These are phyloP conservation scores for Eustoma russellianum DNA, from an alignment of 257 asterid genomes.

Conservation along the genomic window DNA sequence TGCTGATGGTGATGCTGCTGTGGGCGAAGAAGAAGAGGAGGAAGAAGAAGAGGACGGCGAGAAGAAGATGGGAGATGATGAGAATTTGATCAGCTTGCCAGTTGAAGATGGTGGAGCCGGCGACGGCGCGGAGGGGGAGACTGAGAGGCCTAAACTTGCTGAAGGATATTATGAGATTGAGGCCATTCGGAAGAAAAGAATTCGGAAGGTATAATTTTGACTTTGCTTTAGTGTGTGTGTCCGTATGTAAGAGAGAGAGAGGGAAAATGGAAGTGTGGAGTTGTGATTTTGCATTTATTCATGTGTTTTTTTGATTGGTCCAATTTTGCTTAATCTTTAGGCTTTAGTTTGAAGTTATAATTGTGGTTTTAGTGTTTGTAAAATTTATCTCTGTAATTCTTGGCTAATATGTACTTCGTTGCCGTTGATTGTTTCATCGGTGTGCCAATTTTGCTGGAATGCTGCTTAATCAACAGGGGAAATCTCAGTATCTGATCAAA, in stretches of 20 bases:
- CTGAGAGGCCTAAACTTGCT: conserved; percentile 15
- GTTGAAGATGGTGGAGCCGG: conserved; percentile 1
- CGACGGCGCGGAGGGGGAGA: not conserved
- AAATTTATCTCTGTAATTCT: too few species aligned
- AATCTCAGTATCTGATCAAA: conserved; percentile 51
- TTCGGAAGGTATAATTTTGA: conserved; percentile 11
- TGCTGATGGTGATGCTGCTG: not conserved
- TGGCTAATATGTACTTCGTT: too few species aligned
- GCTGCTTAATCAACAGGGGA: conserved; percentile 38
- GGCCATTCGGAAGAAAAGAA: conserved; percentile 16
- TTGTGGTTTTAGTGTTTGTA: too few species aligned
- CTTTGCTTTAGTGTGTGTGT: not conserved
- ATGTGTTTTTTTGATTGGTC: not conserved
- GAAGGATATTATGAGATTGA: conserved; percentile 29
- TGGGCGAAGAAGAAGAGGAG: not conserved
- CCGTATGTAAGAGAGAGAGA: too few species aligned
- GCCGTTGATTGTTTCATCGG: not conserved
- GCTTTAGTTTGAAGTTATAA: too few species aligned
- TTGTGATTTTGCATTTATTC: not conserved
- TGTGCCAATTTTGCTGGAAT: too few species aligned
- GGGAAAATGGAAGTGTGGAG: too few species aligned
- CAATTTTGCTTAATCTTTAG: not conserved
- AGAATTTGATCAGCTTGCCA: not conserved
- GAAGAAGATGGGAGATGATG: conserved; percentile 1
- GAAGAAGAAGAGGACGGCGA: conserved; percentile 7